Percentiles rank a stretch among this genome's conserved stretches.
Evolutionary conservation across 2,329 filamentous ascomycete genomes (phyloP).

Genomic region (Colletotrichum musae): DNA sequence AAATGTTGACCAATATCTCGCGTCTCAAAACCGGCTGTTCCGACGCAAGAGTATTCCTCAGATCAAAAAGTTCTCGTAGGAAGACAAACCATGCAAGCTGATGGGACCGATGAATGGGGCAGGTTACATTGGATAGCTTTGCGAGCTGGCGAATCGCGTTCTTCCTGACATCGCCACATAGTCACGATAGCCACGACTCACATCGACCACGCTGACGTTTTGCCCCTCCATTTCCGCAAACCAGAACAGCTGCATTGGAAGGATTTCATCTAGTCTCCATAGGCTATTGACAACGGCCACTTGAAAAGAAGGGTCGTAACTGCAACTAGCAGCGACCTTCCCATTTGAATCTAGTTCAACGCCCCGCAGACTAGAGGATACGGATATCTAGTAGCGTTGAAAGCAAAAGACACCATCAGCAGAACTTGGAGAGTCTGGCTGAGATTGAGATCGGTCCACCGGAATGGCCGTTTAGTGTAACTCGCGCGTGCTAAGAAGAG

Average conservation of each 20-base stretch:
- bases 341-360: slow-evolving; percentile 25
- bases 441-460: neutral
- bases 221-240: neutral
- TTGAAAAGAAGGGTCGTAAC: neutral
- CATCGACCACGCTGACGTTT: neutral
- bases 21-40: no score
- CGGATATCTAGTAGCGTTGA: no score
- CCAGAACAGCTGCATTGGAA: neutral
- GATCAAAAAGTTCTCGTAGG: neutral
- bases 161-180: neutral
- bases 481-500: no score
- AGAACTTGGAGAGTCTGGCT: neutral
- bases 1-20: no score
- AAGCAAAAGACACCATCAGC: neutral
- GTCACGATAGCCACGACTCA: no score
- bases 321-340: slow-evolving; percentile 19
- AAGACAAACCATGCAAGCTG: slow-evolving; percentile 16
- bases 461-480: neutral
- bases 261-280: slow-evolving; percentile 6
- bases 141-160: slow-evolving; percentile 7
- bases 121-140: slow-evolving; percentile 23
- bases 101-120: slow-evolving; percentile 22
- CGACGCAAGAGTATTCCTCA: neutral
- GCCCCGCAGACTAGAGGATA: slow-evolving; percentile 25
- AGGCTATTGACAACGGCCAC: neutral